Percentiles rank a stretch among this genome's conserved stretches.
phyloP scores from a whole-genome alignment of 73 alveolate species.

The Paramecium biaurelia region DNA sequence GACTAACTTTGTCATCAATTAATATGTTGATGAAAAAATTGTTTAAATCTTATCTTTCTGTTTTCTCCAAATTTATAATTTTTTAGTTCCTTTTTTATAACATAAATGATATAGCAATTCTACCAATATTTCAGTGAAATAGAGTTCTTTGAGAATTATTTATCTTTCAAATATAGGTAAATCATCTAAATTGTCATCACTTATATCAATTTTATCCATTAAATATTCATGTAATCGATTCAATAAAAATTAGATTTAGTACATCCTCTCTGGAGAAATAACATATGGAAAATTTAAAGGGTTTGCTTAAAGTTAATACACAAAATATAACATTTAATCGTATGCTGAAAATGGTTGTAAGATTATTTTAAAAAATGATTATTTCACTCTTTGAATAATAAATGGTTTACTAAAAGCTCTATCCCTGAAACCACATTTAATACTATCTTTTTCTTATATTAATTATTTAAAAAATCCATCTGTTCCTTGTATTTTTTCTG shows the following conservation, averaged over 20 bases:
- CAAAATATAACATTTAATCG: neutral
- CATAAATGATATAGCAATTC: neutral
- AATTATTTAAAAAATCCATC: neutral
- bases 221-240: neutral
- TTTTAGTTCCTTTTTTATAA: neutral
- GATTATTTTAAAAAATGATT: neutral
- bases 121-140: neutral
- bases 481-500: neutral
- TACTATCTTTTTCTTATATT: neutral
- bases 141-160: neutral
- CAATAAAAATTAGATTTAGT: neutral
- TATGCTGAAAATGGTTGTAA: neutral
- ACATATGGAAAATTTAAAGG: neutral
- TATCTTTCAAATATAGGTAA: neutral
- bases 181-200: neutral
- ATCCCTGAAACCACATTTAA: neutral
- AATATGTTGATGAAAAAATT: neutral
- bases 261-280: neutral
- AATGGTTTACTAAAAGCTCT: neutral
- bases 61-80: neutral
- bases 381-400: neutral
- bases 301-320: neutral
- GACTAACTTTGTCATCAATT: neutral
- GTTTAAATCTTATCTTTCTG: neutral
- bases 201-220: neutral